Base-by-base conservation (phyloP, 305 asterid genomes). In the Withania somnifera region DNA sequence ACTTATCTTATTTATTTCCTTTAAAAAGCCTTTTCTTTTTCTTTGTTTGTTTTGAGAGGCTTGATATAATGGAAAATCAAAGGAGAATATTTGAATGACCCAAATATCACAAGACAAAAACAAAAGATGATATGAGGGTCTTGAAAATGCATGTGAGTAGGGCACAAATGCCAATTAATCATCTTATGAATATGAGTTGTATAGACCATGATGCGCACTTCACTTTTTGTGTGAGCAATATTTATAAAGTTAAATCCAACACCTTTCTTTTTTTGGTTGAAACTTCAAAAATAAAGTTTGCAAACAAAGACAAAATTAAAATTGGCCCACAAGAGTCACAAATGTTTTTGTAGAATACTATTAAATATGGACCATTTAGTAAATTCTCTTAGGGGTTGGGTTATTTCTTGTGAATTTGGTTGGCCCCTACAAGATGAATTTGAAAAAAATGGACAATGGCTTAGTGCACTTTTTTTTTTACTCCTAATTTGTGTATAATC, bases 121-220 rank as follows among this genome's bases (percentile, higher is more conserved):
- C 5, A 57, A 17, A 54, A 19, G 5, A 54, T 54, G 28, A 54
- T 54, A 45, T 68, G 51, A 51, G 78, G 68, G 17, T n/a, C 50
- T 64, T 15, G 8, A 57, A 57, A 50, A 13, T 81, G 85, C 89
- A 86, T 82, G 69, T 40, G 78, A 67, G 50, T 56, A 47, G 51
- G 67, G 22, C 26, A 53, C 30, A 45, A n/a, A 19, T 30, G 82
- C 80, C 84, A 61, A 78, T 81, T 11, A 8, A 57, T 28, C 60
- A 66, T 52, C 76, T 50, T 26, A 75, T 73, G 38, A 24, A 8
- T 26, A 73, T 75, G 80, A 75, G 80, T 28, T 75, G 80, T 75
- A 4, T 71, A 75, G 45, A 75, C 45, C 45, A 75, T 75, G 61
- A 75, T 50, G 1, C 50, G 42, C 22, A 73, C 40, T 47, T 47